Base-by-base conservation (phyloP, 2,329 filamentous ascomycete species). In the Chaetomiaceae sp. region DNA sequence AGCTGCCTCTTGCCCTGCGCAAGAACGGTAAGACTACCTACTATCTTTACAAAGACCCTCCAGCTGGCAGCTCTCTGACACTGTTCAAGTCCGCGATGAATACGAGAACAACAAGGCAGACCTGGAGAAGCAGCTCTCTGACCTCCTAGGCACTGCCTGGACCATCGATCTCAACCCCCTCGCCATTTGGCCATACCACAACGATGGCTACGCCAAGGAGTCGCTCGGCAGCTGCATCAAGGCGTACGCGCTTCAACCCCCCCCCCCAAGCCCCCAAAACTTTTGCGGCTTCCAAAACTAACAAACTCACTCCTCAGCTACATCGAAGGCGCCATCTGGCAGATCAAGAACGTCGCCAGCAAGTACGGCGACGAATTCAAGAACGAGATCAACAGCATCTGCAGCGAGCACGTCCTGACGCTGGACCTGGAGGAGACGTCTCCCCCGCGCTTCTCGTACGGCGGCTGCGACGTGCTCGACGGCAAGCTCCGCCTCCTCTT, bases 401-500 rank as follows among this genome's bases (percentile, higher is more conserved):
- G 66, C 58, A 56, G 65, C 21, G 66, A 69, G 2, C 77, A 78
- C 55, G 64, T 69, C 40, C 60, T 80, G 25, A 73, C 71, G 18
- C 64, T 81, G 40, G 72, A 76, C 61, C 53, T 77, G 27, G 77
- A 79, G 51, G 71, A 73, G 18, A 55, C 46, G 14, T 30, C 62
- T 10, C 65, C 69, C 11, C 68, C 70, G 41, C 65, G 61, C 41
- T 69, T 74, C 58, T 63, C 61, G 8, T 79, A 77, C 65, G 71
- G 71, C 60, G 75, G 77, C 45, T 64, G 55, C 53, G 70, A 71
- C 47, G 65, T 81, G 41, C 62, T 65, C 1, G 71, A 75, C 4
- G 75, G 76, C 41, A 66, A 71, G 55, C 72, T 81, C 7, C 66
- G 71, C 51, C 68, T 81, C n/a, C 61, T 79, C 36, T 81, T 80